Percentiles rank a stretch among this genome's conserved stretches.
These are phyloP conservation scores for Kwoniella pini DNA, from an alignment of 768 basidiomycete species.

Conservation along the genomic window DNA sequence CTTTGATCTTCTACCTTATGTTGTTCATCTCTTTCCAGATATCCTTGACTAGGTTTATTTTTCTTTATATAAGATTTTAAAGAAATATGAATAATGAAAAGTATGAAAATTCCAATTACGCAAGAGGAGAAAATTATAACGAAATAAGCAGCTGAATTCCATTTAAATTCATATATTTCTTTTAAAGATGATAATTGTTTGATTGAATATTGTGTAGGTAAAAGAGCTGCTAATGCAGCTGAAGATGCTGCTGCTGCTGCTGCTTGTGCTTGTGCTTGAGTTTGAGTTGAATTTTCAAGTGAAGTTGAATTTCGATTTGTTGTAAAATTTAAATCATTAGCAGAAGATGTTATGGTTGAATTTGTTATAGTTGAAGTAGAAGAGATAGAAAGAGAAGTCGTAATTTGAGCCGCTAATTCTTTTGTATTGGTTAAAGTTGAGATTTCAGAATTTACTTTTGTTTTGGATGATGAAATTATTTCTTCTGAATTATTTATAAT, in stretches of 20 bases:
- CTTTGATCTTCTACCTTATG: no score
- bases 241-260: not conserved
- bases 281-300: not conserved
- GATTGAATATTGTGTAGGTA: slow-evolving; percentile 15
- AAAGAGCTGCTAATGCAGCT: slow-evolving; percentile 5
- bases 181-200: slow-evolving; percentile 18
- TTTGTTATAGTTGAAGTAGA: not conserved
- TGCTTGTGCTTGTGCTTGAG: not conserved
- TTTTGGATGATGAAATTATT: not conserved
- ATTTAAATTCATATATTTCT: slow-evolving; percentile 21
- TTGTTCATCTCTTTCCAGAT: no score
- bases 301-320: no score
- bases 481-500: slow-evolving; percentile 11
- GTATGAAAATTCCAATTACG: not conserved
- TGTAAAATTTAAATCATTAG: not conserved
- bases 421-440: not conserved
- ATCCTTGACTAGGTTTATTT: no score
- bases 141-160: slow-evolving; percentile 32
- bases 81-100: not conserved
- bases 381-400: not conserved
- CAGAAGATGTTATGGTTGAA: not conserved
- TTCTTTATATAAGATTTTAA: not conserved
- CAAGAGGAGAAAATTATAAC: slow-evolving; percentile 26
- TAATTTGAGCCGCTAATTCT: not conserved
- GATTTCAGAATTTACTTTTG: not conserved